Conservation (phyloP, 306 rosid genomes). For the Cucumis cinereus region DNA sequence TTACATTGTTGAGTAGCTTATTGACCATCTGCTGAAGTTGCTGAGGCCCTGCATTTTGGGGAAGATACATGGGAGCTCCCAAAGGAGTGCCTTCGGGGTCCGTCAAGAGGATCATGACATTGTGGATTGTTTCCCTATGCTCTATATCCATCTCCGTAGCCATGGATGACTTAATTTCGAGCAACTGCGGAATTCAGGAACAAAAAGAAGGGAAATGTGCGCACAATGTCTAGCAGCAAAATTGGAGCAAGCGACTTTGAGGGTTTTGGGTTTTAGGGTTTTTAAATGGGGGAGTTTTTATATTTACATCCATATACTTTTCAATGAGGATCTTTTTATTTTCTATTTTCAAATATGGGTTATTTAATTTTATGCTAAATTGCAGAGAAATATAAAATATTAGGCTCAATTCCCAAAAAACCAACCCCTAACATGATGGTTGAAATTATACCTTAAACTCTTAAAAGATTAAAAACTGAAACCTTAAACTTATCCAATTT, state of each 20-base stretch:
- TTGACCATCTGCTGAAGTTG: slow-evolving; percentile 79
- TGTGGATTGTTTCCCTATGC: slow-evolving; percentile 19
- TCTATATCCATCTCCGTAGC: slow-evolving; percentile 21
- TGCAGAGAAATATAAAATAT: no score
- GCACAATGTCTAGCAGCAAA: neutral
- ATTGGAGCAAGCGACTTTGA: neutral
- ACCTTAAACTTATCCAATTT: no score
- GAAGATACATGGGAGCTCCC: slow-evolving; percentile 52
- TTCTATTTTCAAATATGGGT: no score
- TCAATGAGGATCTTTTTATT: neutral
- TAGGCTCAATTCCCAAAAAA: no score
- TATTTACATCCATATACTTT: neutral
- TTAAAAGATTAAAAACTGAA: no score
- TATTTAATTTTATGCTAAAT: no score
- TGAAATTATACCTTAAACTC: no score
- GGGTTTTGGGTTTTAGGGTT: neutral
- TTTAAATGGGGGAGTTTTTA: neutral
- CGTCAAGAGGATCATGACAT: slow-evolving; percentile 54
- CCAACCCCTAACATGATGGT: no score
- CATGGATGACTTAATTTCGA: neutral
- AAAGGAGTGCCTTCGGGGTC: slow-evolving; percentile 64
- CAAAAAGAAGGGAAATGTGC: neutral
- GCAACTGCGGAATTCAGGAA: neutral
- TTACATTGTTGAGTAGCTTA: slow-evolving; percentile 54
- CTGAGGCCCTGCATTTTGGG: slow-evolving; percentile 55